Percentiles rank a stretch among this genome's conserved stretches.
Conservation (phyloP, 306 rosid genomes). For the Trifolium dubium region DNA sequence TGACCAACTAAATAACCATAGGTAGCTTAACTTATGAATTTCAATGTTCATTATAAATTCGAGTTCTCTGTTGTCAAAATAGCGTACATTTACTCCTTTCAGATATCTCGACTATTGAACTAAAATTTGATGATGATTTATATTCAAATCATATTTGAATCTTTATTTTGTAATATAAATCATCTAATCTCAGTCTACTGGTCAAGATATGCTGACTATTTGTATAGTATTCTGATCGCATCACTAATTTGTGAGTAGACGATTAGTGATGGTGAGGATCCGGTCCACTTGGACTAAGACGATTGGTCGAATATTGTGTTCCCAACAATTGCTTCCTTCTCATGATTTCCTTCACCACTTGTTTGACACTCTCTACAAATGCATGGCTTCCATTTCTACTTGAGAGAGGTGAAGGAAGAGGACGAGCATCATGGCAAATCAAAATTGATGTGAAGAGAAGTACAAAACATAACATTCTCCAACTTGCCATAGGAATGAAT, state of each 20-base stretch:
- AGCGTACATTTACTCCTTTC: background rate
- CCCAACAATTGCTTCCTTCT: slow-evolving; percentile 45
- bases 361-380: slow-evolving; percentile 39
- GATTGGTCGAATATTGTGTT: slow-evolving; percentile 25
- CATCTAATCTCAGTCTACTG: background rate
- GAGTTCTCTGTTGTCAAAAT: background rate
- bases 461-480: slow-evolving; percentile 35
- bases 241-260: background rate
- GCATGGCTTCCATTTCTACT: background rate
- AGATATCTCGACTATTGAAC: background rate
- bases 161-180: background rate
- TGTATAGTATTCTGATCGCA: background rate
- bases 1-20: background rate
- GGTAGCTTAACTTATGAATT: background rate
- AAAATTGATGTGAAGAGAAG: slow-evolving; percentile 47
- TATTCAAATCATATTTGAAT: background rate
- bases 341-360: slow-evolving; percentile 46
- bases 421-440: slow-evolving; percentile 36
- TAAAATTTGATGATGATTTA: background rate
- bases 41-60: background rate
- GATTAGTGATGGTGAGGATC: slow-evolving; percentile 53
- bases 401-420: slow-evolving; percentile 24
- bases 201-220: background rate
- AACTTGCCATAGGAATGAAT: slow-evolving; percentile 19
- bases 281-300: slow-evolving; percentile 60